Conservation (phyloP, 768 basidiomycete species). For the Stropharia rugosoannulata region DNA sequence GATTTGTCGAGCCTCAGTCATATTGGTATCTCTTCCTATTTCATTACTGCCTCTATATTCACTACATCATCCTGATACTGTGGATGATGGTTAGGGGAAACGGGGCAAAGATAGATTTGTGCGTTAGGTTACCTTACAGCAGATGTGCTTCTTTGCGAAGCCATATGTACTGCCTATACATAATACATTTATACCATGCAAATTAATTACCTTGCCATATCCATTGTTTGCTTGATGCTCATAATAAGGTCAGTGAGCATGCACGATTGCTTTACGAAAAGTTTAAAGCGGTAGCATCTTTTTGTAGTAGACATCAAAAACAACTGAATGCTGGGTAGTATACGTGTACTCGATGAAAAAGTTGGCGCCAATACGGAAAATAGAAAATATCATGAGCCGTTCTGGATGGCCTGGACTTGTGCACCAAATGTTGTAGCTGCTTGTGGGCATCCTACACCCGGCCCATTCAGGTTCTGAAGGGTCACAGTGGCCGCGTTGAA, state of each 20-base stretch:
- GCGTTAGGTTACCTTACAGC: conserved; percentile 10
- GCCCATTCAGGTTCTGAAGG: conserved; percentile 69
- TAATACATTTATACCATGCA: neutral
- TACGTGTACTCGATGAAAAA: neutral
- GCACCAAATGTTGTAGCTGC: conserved; percentile 55
- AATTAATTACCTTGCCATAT: neutral
- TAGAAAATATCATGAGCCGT: conserved; percentile 1
- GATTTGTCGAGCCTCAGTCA: neutral
- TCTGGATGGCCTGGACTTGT: conserved; percentile 31
- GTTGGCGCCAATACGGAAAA: neutral
- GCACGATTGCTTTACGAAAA: too few relatives aligned
- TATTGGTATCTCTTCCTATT: neutral
- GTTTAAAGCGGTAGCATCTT: too few relatives aligned
- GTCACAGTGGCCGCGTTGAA: conserved; percentile 60
- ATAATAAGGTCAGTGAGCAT: too few relatives aligned
- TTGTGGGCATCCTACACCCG: conserved; percentile 69
- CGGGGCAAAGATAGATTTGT: conserved; percentile 62
- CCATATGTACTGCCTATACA: neutral
- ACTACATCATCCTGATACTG: conserved; percentile 61
- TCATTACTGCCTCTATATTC: conserved; percentile 56
- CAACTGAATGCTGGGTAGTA: neutral
- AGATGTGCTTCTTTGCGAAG: conserved; percentile 6
- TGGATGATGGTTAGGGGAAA: conserved; percentile 78
- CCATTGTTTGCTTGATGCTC: too few relatives aligned
- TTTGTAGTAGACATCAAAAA: too few relatives aligned